These are phyloP conservation scores for Cryphonectria japonica DNA, from an alignment of 2,329 filamentous ascomycete species.

Conservation along the genomic window DNA sequence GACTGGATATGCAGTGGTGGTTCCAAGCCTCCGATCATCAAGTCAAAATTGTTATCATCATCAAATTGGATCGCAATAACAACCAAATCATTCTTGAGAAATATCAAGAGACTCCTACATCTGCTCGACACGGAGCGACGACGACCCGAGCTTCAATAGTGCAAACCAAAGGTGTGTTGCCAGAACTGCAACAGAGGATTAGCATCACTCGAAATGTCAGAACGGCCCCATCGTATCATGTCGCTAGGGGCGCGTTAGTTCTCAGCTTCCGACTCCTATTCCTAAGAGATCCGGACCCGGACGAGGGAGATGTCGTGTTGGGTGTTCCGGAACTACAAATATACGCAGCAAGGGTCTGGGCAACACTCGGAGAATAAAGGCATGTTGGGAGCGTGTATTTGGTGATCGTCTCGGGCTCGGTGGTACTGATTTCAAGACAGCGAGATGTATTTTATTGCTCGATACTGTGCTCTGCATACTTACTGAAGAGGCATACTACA, in stretches of 20 bases:
- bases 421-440: neutral
- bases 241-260: neutral
- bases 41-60: neutral
- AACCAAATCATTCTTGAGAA: neutral
- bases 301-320: neutral
- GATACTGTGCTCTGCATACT: neutral
- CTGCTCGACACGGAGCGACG: neutral
- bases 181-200: neutral
- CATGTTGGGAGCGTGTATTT: neutral
- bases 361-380: neutral
- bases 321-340: neutral
- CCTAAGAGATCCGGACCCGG: neutral
- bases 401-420: too few species aligned
- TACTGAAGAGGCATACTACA: neutral
- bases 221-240: neutral
- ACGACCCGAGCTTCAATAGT: neutral
- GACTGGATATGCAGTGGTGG: neutral
- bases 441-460: neutral
- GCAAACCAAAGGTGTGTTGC: neutral
- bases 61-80: neutral
- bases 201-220: neutral
- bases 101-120: neutral
- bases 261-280: neutral
- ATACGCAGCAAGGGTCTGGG: neutral
- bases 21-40: neutral